phyloP scores from a whole-genome alignment of 2,329 filamentous ascomycete species.

The Cercospora nicotianae region DNA sequence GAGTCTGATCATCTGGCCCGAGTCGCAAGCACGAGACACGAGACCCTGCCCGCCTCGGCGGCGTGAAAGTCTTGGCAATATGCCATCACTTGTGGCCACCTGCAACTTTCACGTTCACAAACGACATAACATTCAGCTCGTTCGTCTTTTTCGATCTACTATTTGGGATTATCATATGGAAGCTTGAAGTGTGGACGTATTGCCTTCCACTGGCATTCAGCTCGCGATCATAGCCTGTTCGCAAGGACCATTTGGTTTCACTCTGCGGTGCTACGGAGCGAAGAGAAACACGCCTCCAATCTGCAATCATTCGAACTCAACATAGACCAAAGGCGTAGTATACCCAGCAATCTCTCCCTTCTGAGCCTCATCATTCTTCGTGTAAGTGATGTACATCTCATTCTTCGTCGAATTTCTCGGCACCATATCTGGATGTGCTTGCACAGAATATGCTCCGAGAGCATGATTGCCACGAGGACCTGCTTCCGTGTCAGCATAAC shows the following conservation, averaged over 20 bases:
- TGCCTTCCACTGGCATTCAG: neutral
- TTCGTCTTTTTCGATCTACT: neutral
- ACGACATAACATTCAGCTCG: neutral
- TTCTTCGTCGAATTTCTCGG: constrained; percentile 18
- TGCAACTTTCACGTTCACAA: neutral
- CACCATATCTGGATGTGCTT: constrained; percentile 23
- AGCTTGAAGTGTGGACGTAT: neutral
- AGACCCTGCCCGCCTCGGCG: constrained; percentile 1
- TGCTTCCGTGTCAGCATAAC: neutral
- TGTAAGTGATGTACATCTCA: constrained; percentile 24
- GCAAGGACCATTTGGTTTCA: neutral
- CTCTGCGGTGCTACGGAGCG: neutral
- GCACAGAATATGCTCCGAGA: constrained; percentile 22
- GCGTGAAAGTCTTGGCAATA: neutral
- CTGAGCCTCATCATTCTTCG: constrained; percentile 21
- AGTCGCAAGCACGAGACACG: constrained; percentile 6
- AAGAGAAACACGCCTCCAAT: neutral
- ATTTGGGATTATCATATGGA: neutral
- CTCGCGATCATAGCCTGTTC: neutral
- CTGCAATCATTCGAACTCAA: constrained; percentile 20
- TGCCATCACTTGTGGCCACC: neutral
- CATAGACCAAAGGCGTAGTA: constrained; percentile 23
- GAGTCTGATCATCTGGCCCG: constrained; percentile 2
- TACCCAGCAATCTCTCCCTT: constrained; percentile 16
- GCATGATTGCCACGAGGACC: constrained; percentile 19